These are phyloP conservation scores for Hanseniaspora singularis DNA, from an alignment of 805 yeast genomes.

Conservation along the genomic window DNA sequence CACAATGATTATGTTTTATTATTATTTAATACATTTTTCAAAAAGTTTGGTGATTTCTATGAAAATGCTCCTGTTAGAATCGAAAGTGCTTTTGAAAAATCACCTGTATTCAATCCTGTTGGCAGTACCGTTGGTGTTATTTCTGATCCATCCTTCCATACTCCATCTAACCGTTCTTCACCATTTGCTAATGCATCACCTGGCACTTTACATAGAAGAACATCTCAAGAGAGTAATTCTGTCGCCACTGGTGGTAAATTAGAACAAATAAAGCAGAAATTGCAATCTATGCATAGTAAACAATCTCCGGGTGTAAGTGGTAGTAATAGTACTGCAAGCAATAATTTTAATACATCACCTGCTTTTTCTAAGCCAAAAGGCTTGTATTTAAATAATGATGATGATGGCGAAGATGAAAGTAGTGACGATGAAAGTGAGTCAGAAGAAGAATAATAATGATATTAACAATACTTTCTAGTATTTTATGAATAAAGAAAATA, in stretches of 20 bases:
- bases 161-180: slow-evolving; percentile 4
- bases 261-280: slow-evolving; percentile 57
- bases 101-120: slow-evolving; percentile 10
- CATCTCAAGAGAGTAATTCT: slow-evolving; percentile 16
- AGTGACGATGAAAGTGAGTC: slow-evolving; percentile 55
- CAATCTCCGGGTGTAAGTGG: slow-evolving; percentile 32
- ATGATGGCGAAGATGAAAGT: slow-evolving; percentile 26
- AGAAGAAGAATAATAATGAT: slow-evolving; percentile 48
- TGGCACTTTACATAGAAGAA: not conserved
- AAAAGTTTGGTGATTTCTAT: slow-evolving; percentile 29
- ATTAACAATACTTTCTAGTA: too few relatives aligned
- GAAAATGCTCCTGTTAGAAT: slow-evolving; percentile 24
- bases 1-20: slow-evolving; percentile 74
- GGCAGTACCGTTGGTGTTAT: slow-evolving; percentile 18
- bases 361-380: slow-evolving; percentile 15
- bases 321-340: slow-evolving; percentile 21
- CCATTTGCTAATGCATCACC: slow-evolving; percentile 9
- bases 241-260: slow-evolving; percentile 35
- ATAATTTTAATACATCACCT: slow-evolving; percentile 21
- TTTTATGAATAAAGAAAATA: not conserved
- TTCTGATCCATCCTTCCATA: slow-evolving; percentile 3
- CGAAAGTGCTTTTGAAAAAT: slow-evolving; percentile 22
- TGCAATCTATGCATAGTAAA: slow-evolving; percentile 57
- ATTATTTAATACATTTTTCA: slow-evolving; percentile 71
- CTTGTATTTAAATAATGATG: slow-evolving; percentile 20